Evolutionary conservation across 2,329 filamentous ascomycete species (phyloP), one percentile per base, ranked within the genome.

Genomic region (Nemania abortiva): DNA sequence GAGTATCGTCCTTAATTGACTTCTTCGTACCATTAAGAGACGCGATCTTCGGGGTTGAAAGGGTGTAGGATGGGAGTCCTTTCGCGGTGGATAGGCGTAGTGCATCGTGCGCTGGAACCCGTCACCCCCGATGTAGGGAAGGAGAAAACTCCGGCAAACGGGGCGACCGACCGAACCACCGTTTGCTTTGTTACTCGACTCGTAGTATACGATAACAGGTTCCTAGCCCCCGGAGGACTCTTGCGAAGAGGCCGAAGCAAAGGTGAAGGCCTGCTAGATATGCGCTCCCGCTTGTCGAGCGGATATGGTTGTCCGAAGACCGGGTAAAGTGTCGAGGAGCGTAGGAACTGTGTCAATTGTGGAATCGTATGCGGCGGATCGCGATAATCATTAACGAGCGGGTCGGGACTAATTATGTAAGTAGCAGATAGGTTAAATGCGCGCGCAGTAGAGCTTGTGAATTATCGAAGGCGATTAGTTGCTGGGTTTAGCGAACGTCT

Each of bases 11-110:
- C 89, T 89, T 63, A 91, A 77, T 73, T 91, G 89, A 76, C 86
- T 89, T 74, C 89, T 87, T 70, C 92, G 88, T 71, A 89, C 77
- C 69, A 84, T 76, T 56, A 88, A 80, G 71, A 87, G 80, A 74
- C 85, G 82, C 77, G 89, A 83, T 72, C 87, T 85, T 76, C 89
- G 86, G 56, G 88, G 85, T 72, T 86, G 86, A 82, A 93, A 95
- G 34, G 91, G 90, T 73, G 90, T 89, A 73, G 92, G 89, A 78
- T 91, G 90, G 73, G 92, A 95, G 77, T 88, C 90, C 83, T 95
- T 97, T 81, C 94, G 91, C 77, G 93, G 89, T 64, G 94, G 94
- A 76, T 97, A 90, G 72, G 95, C 94, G 85, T 95, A 94, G 81
- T 97, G 95, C 94, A 97, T 96, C 74, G 76, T 84, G 77, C 54